Evolutionary conservation across 257 asterid species (phyloP).

Genomic region (Mitragyna speciosa): DNA sequence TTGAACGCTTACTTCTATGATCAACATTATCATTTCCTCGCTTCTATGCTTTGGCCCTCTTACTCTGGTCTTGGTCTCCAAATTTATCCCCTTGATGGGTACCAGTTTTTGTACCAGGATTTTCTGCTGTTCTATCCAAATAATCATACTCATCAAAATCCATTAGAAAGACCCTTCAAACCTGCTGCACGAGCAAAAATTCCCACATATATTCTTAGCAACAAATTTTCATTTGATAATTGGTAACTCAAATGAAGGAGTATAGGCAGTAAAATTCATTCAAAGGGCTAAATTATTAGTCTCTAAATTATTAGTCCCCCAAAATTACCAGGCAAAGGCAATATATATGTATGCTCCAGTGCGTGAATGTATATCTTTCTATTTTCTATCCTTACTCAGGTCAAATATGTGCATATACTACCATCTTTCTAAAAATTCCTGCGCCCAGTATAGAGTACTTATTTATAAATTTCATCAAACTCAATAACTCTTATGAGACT

Average conservation of each 20-base stretch:
- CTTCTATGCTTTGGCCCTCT: slow-evolving; percentile 48
- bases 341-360: neutral
- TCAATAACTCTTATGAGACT: too few species aligned
- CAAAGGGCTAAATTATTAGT: neutral
- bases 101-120: slow-evolving; percentile 39
- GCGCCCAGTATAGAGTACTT: too few species aligned
- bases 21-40: slow-evolving; percentile 38
- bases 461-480: too few species aligned
- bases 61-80: slow-evolving; percentile 38
- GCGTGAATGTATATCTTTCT: too few species aligned
- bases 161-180: slow-evolving; percentile 27
- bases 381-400: too few species aligned
- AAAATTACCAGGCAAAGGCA: neutral
- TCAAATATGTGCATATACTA: too few species aligned
- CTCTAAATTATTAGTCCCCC: neutral
- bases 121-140: slow-evolving; percentile 51
- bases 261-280: neutral
- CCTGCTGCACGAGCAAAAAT: neutral
- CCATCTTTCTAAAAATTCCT: too few species aligned
- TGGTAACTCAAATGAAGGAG: neutral
- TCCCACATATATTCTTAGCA: neutral
- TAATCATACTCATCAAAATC: slow-evolving; percentile 62
- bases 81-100: slow-evolving; percentile 25
- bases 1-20: slow-evolving; percentile 35
- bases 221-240: too few species aligned